phyloP scores from a whole-genome alignment of 345 rosid genomes.

The Eucalyptus cloeziana region DNA sequence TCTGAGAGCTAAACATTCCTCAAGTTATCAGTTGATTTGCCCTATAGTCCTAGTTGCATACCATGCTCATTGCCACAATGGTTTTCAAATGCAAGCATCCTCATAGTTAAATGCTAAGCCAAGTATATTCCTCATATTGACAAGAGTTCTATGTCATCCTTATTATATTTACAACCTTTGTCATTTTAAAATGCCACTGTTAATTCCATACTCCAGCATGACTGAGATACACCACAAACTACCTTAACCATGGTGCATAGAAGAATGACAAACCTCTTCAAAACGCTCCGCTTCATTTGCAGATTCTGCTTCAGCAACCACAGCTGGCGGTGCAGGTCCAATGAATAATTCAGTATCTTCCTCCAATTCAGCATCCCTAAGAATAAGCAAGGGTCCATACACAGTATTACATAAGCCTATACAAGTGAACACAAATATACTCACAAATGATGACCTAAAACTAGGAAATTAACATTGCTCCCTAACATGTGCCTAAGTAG shows the following conservation, averaged over 20 bases:
- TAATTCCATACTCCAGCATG: neutral
- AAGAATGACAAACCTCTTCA: conserved; percentile 57
- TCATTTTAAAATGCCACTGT: neutral
- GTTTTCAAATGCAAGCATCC: neutral
- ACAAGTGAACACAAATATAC: neutral
- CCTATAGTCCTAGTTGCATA: neutral
- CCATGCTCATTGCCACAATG: neutral
- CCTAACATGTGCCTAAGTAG: neutral
- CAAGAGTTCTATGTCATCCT: neutral
- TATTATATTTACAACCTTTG: neutral
- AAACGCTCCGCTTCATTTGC: conserved; percentile 94
- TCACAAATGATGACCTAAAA: neutral
- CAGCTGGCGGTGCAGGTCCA: conserved; percentile 86
- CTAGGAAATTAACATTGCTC: neutral
- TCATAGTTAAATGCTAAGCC: neutral
- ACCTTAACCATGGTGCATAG: neutral
- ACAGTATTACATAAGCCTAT: neutral
- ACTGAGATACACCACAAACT: neutral
- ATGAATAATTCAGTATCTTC: conserved; percentile 71
- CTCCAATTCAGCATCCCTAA: conserved; percentile 77
- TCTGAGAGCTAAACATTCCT: neutral
- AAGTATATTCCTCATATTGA: neutral
- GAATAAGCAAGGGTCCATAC: neutral
- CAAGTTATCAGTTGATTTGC: neutral
- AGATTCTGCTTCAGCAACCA: conserved; percentile 85